Percentiles rank a stretch among this genome's conserved stretches.
Evolutionary conservation across 108 stramenopile species (phyloP).

Genomic region (Pseudonitzschia multistriata): DNA sequence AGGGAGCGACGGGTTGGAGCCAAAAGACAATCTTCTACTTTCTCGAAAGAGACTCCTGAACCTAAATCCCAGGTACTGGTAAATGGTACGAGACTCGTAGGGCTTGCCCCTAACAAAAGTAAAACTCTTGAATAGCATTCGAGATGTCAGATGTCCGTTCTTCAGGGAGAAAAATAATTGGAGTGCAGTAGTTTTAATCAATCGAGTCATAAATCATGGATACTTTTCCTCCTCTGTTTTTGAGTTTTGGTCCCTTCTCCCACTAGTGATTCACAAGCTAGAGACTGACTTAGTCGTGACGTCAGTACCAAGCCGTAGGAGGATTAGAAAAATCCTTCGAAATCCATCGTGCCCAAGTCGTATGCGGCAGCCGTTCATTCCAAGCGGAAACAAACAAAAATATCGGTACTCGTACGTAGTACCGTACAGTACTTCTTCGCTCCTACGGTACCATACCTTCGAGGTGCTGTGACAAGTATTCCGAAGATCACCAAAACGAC

Average conservation of each 20-base stretch:
- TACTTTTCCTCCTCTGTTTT: too few species aligned
- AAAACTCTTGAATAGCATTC: too few species aligned
- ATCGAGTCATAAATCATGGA: not conserved
- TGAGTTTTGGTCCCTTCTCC: not conserved
- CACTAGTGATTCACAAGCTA: too few species aligned
- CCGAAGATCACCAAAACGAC: not conserved
- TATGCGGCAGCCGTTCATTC: slow-evolving; percentile 5
- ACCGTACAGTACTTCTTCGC: too few species aligned
- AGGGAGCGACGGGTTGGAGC: too few species aligned
- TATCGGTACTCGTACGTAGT: too few species aligned
- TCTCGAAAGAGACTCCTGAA: too few species aligned
- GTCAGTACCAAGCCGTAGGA: not conserved
- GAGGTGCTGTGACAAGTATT: not conserved
- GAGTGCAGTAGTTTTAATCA: not conserved
- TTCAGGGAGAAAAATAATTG: not conserved
- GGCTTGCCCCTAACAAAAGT: too few species aligned
- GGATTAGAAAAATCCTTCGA: not conserved
- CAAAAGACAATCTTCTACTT: too few species aligned
- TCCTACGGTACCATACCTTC: too few species aligned
- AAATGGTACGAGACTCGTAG: too few species aligned
- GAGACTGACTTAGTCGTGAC: slow-evolving; percentile 8
- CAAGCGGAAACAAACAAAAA: not conserved
- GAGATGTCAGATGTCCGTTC: not conserved
- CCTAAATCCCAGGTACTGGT: too few species aligned
- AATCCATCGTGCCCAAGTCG: not conserved